Conservation (phyloP, 306 rosid species). For the Carpinus fangiana region DNA sequence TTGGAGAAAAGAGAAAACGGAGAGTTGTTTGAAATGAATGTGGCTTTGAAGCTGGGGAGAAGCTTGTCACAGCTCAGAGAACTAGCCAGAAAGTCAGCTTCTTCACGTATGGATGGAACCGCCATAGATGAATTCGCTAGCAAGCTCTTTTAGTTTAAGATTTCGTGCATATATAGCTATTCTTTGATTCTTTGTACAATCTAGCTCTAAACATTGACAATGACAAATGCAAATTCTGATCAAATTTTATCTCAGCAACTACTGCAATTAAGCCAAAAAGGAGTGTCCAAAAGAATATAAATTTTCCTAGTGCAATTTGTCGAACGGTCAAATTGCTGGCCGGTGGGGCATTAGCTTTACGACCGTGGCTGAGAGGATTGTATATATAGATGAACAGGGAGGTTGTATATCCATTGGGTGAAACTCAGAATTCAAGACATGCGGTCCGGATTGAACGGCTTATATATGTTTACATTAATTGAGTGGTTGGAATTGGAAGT, state of each 20-base stretch:
- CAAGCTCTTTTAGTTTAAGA: constrained; percentile 46
- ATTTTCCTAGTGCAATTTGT: no score
- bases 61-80: constrained; percentile 51
- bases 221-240: neutral
- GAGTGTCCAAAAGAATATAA: no score
- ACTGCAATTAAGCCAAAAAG: no score
- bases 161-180: neutral
- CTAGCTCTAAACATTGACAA: neutral
- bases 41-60: constrained; percentile 70
- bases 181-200: neutral
- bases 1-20: constrained; percentile 69
- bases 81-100: constrained; percentile 50
- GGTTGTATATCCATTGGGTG: no score
- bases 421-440: no score
- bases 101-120: constrained; percentile 37
- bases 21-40: constrained; percentile 49
- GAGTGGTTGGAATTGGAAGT: neutral
- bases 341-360: no score
- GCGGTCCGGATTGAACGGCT: neutral
- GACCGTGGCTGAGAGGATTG: no score
- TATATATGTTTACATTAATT: neutral
- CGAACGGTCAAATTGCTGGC: no score
- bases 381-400: no score
- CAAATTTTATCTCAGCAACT: no score
- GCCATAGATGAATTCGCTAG: constrained; percentile 62